Conservation (phyloP, 2,329 filamentous ascomycete species). For the Ascochyta clinopodiicola region DNA sequence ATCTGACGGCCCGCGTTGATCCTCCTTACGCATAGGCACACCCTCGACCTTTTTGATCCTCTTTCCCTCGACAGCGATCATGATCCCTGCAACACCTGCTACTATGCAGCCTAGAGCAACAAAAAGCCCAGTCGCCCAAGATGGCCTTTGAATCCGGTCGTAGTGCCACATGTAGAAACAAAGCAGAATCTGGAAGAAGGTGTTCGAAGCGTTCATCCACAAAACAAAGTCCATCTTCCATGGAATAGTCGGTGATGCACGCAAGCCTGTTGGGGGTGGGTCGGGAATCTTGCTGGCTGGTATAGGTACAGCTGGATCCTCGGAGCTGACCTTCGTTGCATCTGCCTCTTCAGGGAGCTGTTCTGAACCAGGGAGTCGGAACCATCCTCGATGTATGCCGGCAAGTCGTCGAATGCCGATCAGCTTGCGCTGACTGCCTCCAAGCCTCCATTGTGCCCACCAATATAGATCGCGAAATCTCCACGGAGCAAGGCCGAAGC, state of each 20-base stretch:
- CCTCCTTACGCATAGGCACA: conserved; percentile 40
- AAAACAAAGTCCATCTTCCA: conserved; percentile 85
- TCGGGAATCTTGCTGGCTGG: conserved; percentile 69
- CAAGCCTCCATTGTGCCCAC: conserved; percentile 59
- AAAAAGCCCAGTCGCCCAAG: conserved; percentile 81
- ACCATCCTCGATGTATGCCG: conserved; percentile 78
- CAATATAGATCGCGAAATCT: conserved; percentile 81
- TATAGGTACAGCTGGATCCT: conserved; percentile 63
- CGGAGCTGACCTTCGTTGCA: conserved; percentile 36
- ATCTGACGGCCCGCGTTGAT: conserved; percentile 27
- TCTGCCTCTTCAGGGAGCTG: conserved; percentile 53
- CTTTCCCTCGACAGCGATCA: conserved; percentile 74
- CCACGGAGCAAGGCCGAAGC: conserved; percentile 85
- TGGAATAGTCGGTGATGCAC: conserved; percentile 68
- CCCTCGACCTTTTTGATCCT: conserved; percentile 48
- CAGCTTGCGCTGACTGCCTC: conserved; percentile 51
- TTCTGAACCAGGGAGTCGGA: conserved; percentile 70
- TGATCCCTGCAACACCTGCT: conserved; percentile 70
- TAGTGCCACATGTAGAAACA: conserved; percentile 84
- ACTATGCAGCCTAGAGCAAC: conserved; percentile 76
- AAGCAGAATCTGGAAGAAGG: conserved; percentile 75
- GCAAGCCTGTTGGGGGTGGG: conserved; percentile 72
- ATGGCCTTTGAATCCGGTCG: conserved; percentile 74
- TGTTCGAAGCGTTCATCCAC: conserved; percentile 81
- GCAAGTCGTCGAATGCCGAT: conserved; percentile 71